phyloP scores from a whole-genome alignment of 208 protist species.

The Acanthamoeba quina region DNA sequence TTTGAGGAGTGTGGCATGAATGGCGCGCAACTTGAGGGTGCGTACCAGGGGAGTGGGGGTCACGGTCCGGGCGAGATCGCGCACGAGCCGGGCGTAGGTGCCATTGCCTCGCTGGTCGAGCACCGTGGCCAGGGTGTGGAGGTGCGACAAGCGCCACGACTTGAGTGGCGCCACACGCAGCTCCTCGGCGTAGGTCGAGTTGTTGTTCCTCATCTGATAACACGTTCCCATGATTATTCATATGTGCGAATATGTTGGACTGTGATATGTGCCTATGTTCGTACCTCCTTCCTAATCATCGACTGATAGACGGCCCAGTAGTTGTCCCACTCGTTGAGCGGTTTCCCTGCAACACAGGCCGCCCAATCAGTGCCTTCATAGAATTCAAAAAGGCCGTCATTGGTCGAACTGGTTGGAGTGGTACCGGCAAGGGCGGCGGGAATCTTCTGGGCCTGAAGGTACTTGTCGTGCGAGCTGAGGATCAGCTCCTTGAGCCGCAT shows the following conservation, averaged over 20 bases:
- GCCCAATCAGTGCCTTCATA: too few species aligned
- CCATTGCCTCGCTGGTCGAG: background rate
- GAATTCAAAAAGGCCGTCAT: background rate
- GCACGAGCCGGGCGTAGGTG: background rate
- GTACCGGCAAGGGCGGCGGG: background rate
- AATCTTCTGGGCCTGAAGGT: background rate
- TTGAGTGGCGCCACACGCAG: background rate
- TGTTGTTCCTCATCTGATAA: background rate
- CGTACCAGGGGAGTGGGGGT: background rate
- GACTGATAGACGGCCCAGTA: slow-evolving; percentile 10
- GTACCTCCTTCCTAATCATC: background rate
- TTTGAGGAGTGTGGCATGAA: background rate
- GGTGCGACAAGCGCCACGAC: background rate
- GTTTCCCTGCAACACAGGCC: background rate
- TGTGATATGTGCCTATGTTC: too few species aligned
- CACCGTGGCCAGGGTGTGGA: background rate
- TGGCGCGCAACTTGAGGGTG: background rate
- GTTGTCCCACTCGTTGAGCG: background rate
- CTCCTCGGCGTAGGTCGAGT: background rate
- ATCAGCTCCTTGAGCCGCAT: slow-evolving; percentile 4
- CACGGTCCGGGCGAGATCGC: background rate
- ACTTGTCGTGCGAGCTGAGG: background rate
- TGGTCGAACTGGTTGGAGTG: too few species aligned
- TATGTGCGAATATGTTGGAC: too few species aligned
- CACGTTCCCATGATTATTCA: too few species aligned